A percentile compares a stretch with the other conserved stretches of the same genome.
These are phyloP conservation scores for Monascus ruber DNA, from an alignment of 2,329 filamentous ascomycete genomes.

Conservation along the genomic window DNA sequence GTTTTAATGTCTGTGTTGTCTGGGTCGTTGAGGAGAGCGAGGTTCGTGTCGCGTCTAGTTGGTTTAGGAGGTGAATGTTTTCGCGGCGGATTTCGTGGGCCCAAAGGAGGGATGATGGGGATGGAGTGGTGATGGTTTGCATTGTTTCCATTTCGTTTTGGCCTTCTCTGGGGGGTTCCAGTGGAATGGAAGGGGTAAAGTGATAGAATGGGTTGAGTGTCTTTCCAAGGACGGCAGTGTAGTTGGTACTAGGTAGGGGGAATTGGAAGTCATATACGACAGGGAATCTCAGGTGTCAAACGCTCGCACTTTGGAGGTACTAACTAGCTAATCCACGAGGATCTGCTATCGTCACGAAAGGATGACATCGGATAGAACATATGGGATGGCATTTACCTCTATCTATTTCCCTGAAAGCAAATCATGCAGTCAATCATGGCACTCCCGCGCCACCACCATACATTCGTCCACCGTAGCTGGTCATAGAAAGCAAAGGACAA, in stretches of 20 bases:
- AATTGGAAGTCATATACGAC: not conserved
- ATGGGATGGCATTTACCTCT: conserved; percentile 23
- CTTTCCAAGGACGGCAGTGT: not conserved
- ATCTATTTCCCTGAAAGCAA: conserved; percentile 20
- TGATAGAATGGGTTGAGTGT: no score
- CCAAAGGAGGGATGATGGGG: conserved; percentile 22
- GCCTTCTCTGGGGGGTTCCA: no score
- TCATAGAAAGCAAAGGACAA: conserved; percentile 12
- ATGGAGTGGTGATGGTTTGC: conserved; percentile 1
- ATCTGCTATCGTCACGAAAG: not conserved
- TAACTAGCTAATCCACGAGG: not conserved
- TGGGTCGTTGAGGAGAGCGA: no score
- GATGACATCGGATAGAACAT: conserved; percentile 3
- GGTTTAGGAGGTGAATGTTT: conserved; percentile 19
- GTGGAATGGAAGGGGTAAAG: no score
- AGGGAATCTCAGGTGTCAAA: no score
- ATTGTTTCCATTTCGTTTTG: conserved; percentile 1
- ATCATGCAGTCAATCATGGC: conserved; percentile 13
- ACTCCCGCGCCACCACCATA: conserved; percentile 19
- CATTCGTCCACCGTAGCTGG: conserved; percentile 17
- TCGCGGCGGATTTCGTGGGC: conserved; percentile 28
- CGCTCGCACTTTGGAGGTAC: not conserved
- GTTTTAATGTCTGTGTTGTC: not conserved
- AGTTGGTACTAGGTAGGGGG: not conserved
- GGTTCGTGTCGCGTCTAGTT: conserved; percentile 5